Percentiles rank a stretch among this genome's conserved stretches.
phyloP scores from a whole-genome alignment of 169 alveolate genomes.

The Cryptosporidium sp. region DNA sequence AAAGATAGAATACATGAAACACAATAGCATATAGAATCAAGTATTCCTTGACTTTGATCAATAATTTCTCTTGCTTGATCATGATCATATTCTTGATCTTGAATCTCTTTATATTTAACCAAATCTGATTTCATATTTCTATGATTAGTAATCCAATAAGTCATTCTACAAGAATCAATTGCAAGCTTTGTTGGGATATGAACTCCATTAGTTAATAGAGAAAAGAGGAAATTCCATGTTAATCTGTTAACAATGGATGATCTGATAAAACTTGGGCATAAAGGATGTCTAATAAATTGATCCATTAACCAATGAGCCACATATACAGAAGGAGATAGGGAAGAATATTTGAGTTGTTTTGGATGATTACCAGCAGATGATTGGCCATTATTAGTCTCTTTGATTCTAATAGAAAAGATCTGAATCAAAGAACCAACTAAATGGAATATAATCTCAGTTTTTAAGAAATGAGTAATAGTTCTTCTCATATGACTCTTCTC shows the following conservation, averaged over 20 bases:
- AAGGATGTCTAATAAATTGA: constrained; percentile 88
- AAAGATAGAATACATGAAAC: constrained; percentile 61
- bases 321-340: constrained; percentile 85
- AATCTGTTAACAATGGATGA: constrained; percentile 80
- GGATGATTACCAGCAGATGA: neutral
- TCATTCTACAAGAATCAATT: constrained; percentile 85
- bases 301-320: constrained; percentile 91
- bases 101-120: neutral
- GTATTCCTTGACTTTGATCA: constrained; percentile 53
- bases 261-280: constrained; percentile 87
- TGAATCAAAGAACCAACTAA: constrained; percentile 86
- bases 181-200: constrained; percentile 88
- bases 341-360: constrained; percentile 78
- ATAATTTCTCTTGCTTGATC: neutral
- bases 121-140: neutral
- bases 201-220: constrained; percentile 87
- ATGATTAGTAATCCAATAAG: constrained; percentile 79
- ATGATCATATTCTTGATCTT: neutral
- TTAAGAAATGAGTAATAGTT: constrained; percentile 69
- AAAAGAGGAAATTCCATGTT: constrained; percentile 83
- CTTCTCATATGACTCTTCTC: neutral
- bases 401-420: constrained; percentile 77
- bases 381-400: constrained; percentile 17
- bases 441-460: constrained; percentile 84
- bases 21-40: constrained; percentile 68